Evolutionary conservation across 805 yeast genomes (phyloP), one percentile per base, ranked within the genome.

Genomic region (Cyberlindnera veronae): DNA sequence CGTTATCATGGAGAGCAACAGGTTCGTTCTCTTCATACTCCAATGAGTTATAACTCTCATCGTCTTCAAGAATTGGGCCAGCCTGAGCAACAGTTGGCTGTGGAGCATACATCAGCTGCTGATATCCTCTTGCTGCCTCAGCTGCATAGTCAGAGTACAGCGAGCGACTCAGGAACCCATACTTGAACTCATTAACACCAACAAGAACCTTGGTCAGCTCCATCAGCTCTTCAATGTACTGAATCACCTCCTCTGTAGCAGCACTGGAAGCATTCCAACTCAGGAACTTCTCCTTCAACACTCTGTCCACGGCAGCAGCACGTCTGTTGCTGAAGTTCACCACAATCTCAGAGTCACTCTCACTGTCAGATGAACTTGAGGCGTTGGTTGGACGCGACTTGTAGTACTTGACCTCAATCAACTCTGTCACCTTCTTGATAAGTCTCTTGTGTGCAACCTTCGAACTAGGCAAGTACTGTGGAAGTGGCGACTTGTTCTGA

Each of bases 201-300:
- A 71, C 74, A 5, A 74, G 50, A 4, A 67, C 48, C 42, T 67
- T 70, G 0, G 70, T 60, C 22, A 74, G 43, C 34, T 61, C 65
- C 6, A 68, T 42, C 11, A 74, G 53, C 45, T 71, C 77, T 44
- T 74, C 79, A 20, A 70, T 61, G 46, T 71, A 73, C 34, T 68
- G 73, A 31, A 74, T 71, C 26, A 74, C 61, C 45, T 74, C 78
- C 44, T 71, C 76, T 3, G 69, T 53, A 0, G 76, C 75, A 3
- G 73, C 67, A 41, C 68, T 67, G 2, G 74, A 58, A 2, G 79
- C 79, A 49, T 71, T 73, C 79, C 79, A 74, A 39, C 72, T 63
- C 47, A 74, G 53, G 40, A 69, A 63, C 44, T 64, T 62, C 41
- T 68, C 68, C 41, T 64, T 62, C 16, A 66, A 39, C 4, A 64